Percentiles rank a stretch among this genome's conserved stretches.
Evolutionary conservation across 2,329 filamentous ascomycete species (phyloP).

Genomic region (Dryadomyces quercus-mongolicae): DNA sequence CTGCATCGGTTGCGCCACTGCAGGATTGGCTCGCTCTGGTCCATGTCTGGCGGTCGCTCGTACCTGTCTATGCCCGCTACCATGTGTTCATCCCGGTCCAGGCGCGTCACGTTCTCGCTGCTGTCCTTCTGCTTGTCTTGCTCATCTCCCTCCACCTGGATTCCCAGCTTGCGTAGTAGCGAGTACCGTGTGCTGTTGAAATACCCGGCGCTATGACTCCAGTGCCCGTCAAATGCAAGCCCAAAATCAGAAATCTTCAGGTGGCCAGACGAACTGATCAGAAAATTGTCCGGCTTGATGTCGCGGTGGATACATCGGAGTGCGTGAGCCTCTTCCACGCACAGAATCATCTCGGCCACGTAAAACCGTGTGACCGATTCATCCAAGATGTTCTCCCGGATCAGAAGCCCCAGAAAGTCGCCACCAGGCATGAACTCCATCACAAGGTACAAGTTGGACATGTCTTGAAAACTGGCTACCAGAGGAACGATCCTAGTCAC

Average conservation of each 20-base stretch:
- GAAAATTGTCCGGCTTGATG: conserved; percentile 94
- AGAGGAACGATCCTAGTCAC: conserved; percentile 67
- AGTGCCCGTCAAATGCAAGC: conserved; percentile 87
- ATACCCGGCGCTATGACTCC: conserved; percentile 82
- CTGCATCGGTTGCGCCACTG: conserved; percentile 58
- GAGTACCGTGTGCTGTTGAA: conserved; percentile 74
- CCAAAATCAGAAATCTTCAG: conserved; percentile 95
- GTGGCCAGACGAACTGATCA: conserved; percentile 79
- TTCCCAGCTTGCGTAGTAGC: conserved; percentile 62
- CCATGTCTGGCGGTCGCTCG: conserved; percentile 18
- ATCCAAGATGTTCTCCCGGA: conserved; percentile 71
- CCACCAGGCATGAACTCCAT: conserved; percentile 99
- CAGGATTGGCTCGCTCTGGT: conserved; percentile 39
- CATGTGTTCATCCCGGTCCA: conserved; percentile 22
- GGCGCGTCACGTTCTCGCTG: neutral
- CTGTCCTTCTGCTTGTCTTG: conserved; percentile 40
- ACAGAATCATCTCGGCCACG: conserved; percentile 89
- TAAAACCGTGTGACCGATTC: conserved; percentile 78
- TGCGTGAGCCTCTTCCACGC: conserved; percentile 82
- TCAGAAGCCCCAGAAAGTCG: conserved; percentile 78
- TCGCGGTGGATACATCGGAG: conserved; percentile 90
- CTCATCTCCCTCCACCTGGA: conserved; percentile 61
- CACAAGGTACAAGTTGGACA: conserved; percentile 73
- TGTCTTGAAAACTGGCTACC: conserved; percentile 80
- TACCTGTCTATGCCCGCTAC: conserved; percentile 25